Conservation (phyloP, 768 basidiomycete genomes). For the Leccinellum rugosiceps region DNA sequence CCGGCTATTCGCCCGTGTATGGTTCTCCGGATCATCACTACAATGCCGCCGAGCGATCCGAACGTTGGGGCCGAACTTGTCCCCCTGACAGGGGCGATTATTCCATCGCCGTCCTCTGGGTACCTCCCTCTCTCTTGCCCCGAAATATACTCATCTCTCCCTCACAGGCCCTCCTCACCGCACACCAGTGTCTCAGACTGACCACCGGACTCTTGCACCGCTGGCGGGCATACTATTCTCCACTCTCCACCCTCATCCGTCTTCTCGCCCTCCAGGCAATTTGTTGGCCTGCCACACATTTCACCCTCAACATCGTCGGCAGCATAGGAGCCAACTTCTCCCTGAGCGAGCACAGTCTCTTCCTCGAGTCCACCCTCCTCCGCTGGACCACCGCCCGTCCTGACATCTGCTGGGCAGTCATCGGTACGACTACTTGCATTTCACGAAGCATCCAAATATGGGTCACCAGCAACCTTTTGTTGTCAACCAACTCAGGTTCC, state of each 20-base stretch:
- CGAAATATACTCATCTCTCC: not conserved
- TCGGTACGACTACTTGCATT: conserved; percentile 84
- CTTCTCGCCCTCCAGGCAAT: conserved; percentile 92
- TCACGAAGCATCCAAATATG: conserved; percentile 87
- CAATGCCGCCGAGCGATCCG: not conserved
- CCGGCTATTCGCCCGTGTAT: conserved; percentile 20
- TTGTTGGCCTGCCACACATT: conserved; percentile 92
- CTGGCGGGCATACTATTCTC: conserved; percentile 90
- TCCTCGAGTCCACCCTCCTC: conserved; percentile 28
- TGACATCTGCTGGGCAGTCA: conserved; percentile 84
- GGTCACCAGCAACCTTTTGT: conserved; percentile 86
- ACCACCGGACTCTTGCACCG: conserved; percentile 87
- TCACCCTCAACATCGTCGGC: conserved; percentile 75
- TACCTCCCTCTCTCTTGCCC: conserved; percentile 32
- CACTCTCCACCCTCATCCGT: conserved; percentile 84
- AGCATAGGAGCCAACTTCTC: conserved; percentile 21
- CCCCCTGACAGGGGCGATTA: conserved; percentile 61
- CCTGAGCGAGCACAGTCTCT: conserved; percentile 1
- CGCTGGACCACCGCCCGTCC: conserved; percentile 59
- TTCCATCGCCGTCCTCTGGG: conserved; percentile 70
- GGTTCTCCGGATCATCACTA: conserved; percentile 1
- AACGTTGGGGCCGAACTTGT: conserved; percentile 30
- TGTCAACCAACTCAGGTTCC: conserved; percentile 6
- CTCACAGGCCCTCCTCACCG: conserved; percentile 73
- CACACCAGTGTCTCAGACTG: conserved; percentile 82